A percentile compares a stretch with the other conserved stretches of the same genome.
phyloP scores from a whole-genome alignment of 768 basidiomycete genomes.

The Lactifluus hygrophoroides region DNA sequence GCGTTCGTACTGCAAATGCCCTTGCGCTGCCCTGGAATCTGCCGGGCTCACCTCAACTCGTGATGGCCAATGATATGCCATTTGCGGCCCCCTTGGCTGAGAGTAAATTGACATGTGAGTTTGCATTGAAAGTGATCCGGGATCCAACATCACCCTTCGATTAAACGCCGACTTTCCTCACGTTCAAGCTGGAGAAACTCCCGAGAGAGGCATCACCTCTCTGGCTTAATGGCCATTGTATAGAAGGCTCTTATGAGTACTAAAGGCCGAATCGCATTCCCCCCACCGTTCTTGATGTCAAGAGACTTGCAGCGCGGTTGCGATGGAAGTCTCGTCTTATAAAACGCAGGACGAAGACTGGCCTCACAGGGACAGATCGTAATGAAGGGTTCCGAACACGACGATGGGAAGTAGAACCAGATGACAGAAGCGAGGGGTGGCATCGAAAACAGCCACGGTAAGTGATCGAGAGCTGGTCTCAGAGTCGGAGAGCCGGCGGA shows the following conservation, averaged over 20 bases:
- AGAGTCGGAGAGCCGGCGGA: neutral
- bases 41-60: neutral
- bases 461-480: neutral
- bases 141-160: neutral
- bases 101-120: neutral
- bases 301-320: neutral
- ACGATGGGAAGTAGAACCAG: constrained; percentile 4
- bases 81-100: neutral
- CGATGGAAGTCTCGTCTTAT: neutral
- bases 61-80: neutral
- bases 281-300: neutral
- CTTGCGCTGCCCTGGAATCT: neutral
- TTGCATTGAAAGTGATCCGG: neutral
- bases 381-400: constrained; percentile 5
- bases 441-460: constrained; percentile 4
- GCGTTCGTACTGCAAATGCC: neutral
- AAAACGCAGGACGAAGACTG: neutral
- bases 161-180: neutral
- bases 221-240: neutral
- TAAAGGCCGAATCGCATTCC: neutral
- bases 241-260: neutral
- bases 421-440: constrained; percentile 5
- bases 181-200: neutral
- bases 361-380: neutral
- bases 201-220: neutral